Conservation (phyloP, 768 basidiomycete species). For the Rhodosporidiobolus sp. region DNA sequence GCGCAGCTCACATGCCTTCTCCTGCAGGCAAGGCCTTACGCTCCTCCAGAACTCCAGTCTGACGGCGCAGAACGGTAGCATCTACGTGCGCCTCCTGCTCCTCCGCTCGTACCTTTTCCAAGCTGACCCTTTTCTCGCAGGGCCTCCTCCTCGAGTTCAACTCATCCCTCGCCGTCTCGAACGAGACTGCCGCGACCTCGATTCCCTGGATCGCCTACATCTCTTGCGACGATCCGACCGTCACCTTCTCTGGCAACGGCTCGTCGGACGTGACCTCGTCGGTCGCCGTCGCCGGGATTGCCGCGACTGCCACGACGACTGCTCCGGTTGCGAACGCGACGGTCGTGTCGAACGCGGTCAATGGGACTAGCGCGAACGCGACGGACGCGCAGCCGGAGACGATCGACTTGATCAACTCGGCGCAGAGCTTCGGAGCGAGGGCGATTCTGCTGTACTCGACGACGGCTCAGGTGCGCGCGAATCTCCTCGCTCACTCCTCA, state of each 20-base stretch:
- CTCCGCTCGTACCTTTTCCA: not conserved
- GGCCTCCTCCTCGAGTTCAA: slow-evolving; percentile 29
- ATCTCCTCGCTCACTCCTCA: too few species aligned
- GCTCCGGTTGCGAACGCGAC: not conserved
- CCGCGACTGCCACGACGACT: not conserved
- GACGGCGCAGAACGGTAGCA: not conserved
- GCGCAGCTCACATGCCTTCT: not conserved
- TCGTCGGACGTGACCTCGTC: not conserved
- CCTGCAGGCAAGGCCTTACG: slow-evolving; percentile 23
- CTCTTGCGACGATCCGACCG: slow-evolving; percentile 15
- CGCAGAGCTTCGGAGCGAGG: not conserved
- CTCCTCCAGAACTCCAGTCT: slow-evolving; percentile 22
- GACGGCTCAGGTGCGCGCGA: too few species aligned
- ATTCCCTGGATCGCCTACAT: slow-evolving; percentile 32
- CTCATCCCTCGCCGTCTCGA: not conserved
- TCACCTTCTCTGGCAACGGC: not conserved
- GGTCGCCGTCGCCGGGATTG: not conserved
- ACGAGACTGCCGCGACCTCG: slow-evolving; percentile 5
- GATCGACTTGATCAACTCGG: not conserved
- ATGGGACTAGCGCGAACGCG: not conserved
- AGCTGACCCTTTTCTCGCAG: slow-evolving; percentile 2
- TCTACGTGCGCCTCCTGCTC: slow-evolving; percentile 1
- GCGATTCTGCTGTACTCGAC: not conserved
- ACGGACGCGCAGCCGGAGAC: not conserved
- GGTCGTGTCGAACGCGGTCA: not conserved